A percentile compares a stretch with the other conserved stretches of the same genome.
phyloP scores from a whole-genome alignment of 768 basidiomycete genomes.

The Dentipellis sp. region DNA sequence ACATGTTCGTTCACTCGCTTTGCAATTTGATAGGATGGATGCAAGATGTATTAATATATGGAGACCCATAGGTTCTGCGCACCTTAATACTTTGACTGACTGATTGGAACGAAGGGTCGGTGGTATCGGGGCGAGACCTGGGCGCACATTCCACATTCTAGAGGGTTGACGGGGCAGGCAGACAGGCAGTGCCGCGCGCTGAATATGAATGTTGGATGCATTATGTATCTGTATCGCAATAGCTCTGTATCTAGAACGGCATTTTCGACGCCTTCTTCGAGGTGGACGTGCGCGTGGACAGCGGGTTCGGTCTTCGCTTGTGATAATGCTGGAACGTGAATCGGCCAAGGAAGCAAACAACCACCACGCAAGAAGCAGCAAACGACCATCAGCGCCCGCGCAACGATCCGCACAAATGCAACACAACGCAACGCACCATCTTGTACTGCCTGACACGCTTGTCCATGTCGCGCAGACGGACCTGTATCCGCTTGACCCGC shows the following conservation, averaged over 20 bases:
- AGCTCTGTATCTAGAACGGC: slow-evolving; percentile 9
- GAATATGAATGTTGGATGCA: too few relatives aligned
- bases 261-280: slow-evolving; percentile 13
- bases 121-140: too few relatives aligned
- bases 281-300: slow-evolving; percentile 4
- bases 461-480: slow-evolving; percentile 63
- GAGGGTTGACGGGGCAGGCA: too few relatives aligned
- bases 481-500: slow-evolving; percentile 36
- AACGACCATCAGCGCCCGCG: background rate
- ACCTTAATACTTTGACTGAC: too few relatives aligned
- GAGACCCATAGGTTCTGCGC: too few relatives aligned
- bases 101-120: too few relatives aligned
- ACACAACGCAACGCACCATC: slow-evolving; percentile 28
- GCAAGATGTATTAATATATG: too few relatives aligned
- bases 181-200: too few relatives aligned
- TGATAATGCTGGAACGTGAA: slow-evolving; percentile 8
- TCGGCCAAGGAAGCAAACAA: background rate
- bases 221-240: background rate
- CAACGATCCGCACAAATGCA: background rate
- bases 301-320: slow-evolving; percentile 11
- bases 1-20: too few relatives aligned
- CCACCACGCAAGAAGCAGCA: too few relatives aligned
- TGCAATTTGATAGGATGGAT: too few relatives aligned
- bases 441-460: slow-evolving; percentile 60
- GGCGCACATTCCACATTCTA: too few relatives aligned